Evolutionary conservation across 31 red algal species (phyloP), one percentile per base, ranked within the genome.

Genomic region (Endocladia muricata): DNA sequence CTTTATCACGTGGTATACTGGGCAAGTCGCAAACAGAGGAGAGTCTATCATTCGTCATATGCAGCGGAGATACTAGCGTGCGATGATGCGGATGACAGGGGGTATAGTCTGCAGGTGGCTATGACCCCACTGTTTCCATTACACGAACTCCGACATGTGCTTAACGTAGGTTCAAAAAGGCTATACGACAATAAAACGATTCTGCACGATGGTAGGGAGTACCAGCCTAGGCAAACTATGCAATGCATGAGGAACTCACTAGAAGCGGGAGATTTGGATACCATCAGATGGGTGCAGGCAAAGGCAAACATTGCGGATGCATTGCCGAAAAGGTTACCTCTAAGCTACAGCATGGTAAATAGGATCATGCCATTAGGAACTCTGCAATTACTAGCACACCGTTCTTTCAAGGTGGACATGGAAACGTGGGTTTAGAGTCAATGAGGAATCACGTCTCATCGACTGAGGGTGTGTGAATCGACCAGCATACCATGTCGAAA

Each of bases 131-230:
- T 63, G 17, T 63, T 63, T 63, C 59, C 59, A 19, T 0, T 21
- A 28, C 15, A 26, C 19, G 28, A 15, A 11, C 13, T 28, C 0
- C 11, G 23, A 19, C 59, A 63, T 28, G 23, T 0, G 25, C 59
- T 63, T 13, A 11, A 13, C 15, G 59, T 63, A 63, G 59, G 0
- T 0, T 63, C 59, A 63, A 63, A 63, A 63, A 25, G 19, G 59
- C 11, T 63, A 19, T 28, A 21, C 19, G 59, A 63, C 23, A 63
- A 15, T 22, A 28, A 0, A 0, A 63, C 59, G 13, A 63, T 25
- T 11, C 59, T 63, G 19, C 59, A 63, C 23, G 23, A 63, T 23
- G 59, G 59, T 13, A 63, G 13, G 59, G 59, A 63, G 28, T 63
- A 23, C 25, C 13, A 13, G 25, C 25, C 23, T 15, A 15, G 59